These are phyloP conservation scores for Tuber melanosporum DNA, from an alignment of 495 filamentous ascomycete genomes.

Conservation along the genomic window DNA sequence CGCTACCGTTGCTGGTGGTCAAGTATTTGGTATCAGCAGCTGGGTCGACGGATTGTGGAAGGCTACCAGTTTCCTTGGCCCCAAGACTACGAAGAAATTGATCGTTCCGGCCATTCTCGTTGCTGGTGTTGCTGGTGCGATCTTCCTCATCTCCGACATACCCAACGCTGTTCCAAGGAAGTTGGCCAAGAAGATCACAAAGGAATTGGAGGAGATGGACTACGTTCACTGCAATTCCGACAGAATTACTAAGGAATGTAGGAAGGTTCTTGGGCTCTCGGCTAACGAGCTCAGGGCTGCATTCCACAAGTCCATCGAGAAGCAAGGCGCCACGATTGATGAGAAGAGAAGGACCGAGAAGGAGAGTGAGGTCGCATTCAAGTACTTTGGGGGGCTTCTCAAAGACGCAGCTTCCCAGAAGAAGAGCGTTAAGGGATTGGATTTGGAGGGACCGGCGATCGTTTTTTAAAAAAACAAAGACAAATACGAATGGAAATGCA, in stretches of 20 bases:
- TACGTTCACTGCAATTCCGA: conserved; percentile 83
- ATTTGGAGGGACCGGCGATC: conserved; percentile 58
- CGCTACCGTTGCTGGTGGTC: conserved; percentile 73
- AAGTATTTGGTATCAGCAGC: conserved; percentile 71
- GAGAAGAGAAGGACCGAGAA: conserved; percentile 68
- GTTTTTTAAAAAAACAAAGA: not conserved
- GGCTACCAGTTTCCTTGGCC: conserved; percentile 71
- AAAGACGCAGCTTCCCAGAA: conserved; percentile 65
- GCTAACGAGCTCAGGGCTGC: conserved; percentile 72
- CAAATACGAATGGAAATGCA: not conserved
- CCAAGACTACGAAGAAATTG: conserved; percentile 70
- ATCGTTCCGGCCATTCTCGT: conserved; percentile 72
- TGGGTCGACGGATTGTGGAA: conserved; percentile 85
- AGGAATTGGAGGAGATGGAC: conserved; percentile 70
- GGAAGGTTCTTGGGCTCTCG: conserved; percentile 77
- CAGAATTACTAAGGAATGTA: conserved; percentile 74
- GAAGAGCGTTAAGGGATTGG: conserved; percentile 66
- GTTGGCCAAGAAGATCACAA: conserved; percentile 73
- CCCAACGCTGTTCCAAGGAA: conserved; percentile 82
- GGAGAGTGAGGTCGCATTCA: conserved; percentile 69
- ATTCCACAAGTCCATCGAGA: conserved; percentile 73
- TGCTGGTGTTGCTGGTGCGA: conserved; percentile 68
- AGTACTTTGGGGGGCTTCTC: conserved; percentile 83
- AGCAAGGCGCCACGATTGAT: conserved; percentile 66
- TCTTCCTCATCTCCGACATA: conserved; percentile 76